Evolutionary conservation across 495 filamentous ascomycete genomes (phyloP), one percentile per base, ranked within the genome.

Genomic region (Wilcoxina mikolae): DNA sequence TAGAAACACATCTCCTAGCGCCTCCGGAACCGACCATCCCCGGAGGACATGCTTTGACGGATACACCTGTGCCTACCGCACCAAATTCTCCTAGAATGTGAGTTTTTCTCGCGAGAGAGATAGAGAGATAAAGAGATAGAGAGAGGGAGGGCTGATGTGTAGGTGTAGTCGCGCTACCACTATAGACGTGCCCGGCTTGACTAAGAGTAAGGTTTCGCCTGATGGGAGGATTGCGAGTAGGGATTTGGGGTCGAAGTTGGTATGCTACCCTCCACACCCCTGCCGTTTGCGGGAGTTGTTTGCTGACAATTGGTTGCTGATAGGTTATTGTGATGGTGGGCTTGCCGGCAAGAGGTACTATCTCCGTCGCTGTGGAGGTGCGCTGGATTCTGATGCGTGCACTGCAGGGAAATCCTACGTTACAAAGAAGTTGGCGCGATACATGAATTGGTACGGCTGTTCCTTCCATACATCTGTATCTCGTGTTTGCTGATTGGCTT

Each of bases 341-440:
- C 56, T 74, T 98, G 49, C 91, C 91, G 0, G 91, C 91, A 0
- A 73, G 91, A 56, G 91, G 51, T 44, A 54, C 17, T 9, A 17
- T 24, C 10, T 38, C 31, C 22, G 50, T 39, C 17, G 15, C 11
- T 41, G 10, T 15, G 50, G 27, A 15, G 12, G 15, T 11, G n/a
- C 28, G 50, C 10, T 25, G 10, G 18, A 53, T 11, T 11, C 31
- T 41, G 18, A 38, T 53, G 31, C 11, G 9, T 39, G 27, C 11
- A 9, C 22, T 53, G 15, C 27, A 53, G 50, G 91, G 51, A 98
- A 98, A 70, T 94, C 87, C 54, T 98, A 98, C 69, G 88, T 98
- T 60, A 95, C 90, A 51, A 95, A 95, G 74, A 98, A 98, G 72
- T 75, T 98, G 43, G 84, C 88, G 23, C 78, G 91, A 47, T 98